Conservation (phyloP, 805 yeast genomes). For the Wickerhamomyces bisporus region DNA sequence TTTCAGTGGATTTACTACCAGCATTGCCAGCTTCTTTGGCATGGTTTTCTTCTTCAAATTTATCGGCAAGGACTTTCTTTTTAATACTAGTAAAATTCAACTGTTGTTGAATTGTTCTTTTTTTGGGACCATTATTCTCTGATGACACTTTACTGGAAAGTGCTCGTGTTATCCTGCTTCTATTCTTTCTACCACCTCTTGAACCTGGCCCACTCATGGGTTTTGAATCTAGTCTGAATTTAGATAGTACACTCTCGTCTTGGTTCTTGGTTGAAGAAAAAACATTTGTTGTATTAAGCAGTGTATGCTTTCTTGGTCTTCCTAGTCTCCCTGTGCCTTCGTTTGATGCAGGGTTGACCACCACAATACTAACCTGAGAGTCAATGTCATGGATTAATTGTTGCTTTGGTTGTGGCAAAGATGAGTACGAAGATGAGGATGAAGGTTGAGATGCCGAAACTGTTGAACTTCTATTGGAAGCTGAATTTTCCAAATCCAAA, state of each 20-base stretch:
- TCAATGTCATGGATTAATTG: conserved; percentile 16
- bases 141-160: neutral
- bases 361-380: conserved; percentile 22
- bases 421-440: too few relatives aligned
- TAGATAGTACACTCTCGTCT: conserved; percentile 20
- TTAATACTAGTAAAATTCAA: conserved; percentile 7
- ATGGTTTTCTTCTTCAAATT: too few relatives aligned
- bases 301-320: conserved; percentile 19
- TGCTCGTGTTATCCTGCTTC: neutral
- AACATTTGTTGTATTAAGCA: conserved; percentile 2
- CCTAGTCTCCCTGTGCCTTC: conserved; percentile 23
- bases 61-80: too few relatives aligned
- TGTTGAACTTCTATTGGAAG: neutral
- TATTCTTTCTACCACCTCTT: conserved; percentile 20
- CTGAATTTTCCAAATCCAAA: neutral
- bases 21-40: too few relatives aligned
- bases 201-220: conserved; percentile 26
- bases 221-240: conserved; percentile 21
- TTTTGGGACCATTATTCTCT: conserved; percentile 1
- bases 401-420: conserved; percentile 16
- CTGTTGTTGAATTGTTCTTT: conserved; percentile 7
- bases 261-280: conserved; percentile 12
- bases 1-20: too few relatives aligned
- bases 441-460: too few relatives aligned
- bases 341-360: conserved; percentile 22